Evolutionary conservation across 352 stramenopile species (phyloP), one percentile per base, ranked within the genome.

Genomic region (Globisporangium okanoganense): DNA sequence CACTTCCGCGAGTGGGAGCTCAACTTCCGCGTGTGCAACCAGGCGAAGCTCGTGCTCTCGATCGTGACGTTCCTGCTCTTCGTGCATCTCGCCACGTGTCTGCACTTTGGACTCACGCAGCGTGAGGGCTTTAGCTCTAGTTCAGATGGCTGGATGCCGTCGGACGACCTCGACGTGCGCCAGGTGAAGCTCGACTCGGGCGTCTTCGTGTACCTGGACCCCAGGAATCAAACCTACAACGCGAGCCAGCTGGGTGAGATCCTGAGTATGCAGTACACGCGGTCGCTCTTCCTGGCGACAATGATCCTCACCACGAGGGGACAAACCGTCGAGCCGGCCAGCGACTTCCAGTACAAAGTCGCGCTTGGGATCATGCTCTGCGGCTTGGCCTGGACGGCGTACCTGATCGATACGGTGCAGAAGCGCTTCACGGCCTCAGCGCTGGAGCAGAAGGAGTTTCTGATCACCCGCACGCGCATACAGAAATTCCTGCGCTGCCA

Each of bases 361-460:
- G 72, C 72, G 5, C 51, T 75, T n/a, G 22, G 63, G 2, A 64
- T 79, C 63, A 79, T 79, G 72, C 41, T 79, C 24, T 70, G 69
- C 27, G 69, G 72, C 10, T 73, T 79, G 51, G 40, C 75, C 5
- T 66, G 75, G 31, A 75, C 69, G n/a, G 66, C 66, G 5, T 69
- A 73, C 22, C 61, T 79, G 29, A 70, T 79, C 14, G 69, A 79
- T 52, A 71, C 69, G 5, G 72, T 79, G 1, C 72, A 79, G 29
- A 79, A 79, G 52, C 69, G 70, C 2, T 72, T 79, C 47, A 77
- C 69, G 5, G 69, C 72, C 10, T 76, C 69, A 1, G 72, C 69
- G 20, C 56, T 67, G 36, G 72, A 79, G 38, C 69, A 79, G 12
- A 79, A 77, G 51, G 56, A 76, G 36, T 79, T 79, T 43, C 66